Evolutionary conservation across 306 rosid genomes (phyloP), one percentile per base, ranked within the genome.

Genomic region (Delonix regia): DNA sequence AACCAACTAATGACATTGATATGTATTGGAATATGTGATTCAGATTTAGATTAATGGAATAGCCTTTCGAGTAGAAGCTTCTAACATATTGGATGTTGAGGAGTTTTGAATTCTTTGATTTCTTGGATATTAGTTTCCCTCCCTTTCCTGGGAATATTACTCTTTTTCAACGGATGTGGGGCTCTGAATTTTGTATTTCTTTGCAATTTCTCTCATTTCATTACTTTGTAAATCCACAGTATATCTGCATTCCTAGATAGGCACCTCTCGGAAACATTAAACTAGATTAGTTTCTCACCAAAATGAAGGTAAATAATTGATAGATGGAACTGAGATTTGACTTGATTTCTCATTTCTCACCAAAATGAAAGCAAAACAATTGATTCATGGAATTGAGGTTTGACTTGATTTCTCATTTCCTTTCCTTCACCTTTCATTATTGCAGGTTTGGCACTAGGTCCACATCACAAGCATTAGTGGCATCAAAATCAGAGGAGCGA

Each of bases 361-460:
- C n/a, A n/a, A n/a, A n/a, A n/a, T 24, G 33, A 3, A 1, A 25
- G 44, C 33, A 66, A 25, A 59, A 18, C 33, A 30, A 64, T 49
- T 12, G 45, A 45, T 19, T 10, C 10, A 12, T 41, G 1, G n/a
- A 67, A 25, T 57, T 73, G 62, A 39, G 71, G 76, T 47, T 73
- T 67, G 47, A 36, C 62, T 70, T 44, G 27, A 39, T 25, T 71
- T 68, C 16, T 11, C 30, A 1, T 52, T 25, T n/a, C n/a, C n/a
- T n/a, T n/a, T 45, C 34, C 21, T 55, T 56, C 34, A 7, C 73
- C 38, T 56, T 10, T 38, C 33, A 1, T 42, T 38, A 9, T 68
- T 70, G 75, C 83, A 94, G 97, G 79, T 92, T 94, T 77, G 92
- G 95, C 60, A 88, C 89, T 63, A 81, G 63, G 5, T 66, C 85